Evolutionary conservation across 805 yeast genomes (phyloP), one percentile per base, ranked within the genome.

Genomic region (Ogataea minuta): DNA sequence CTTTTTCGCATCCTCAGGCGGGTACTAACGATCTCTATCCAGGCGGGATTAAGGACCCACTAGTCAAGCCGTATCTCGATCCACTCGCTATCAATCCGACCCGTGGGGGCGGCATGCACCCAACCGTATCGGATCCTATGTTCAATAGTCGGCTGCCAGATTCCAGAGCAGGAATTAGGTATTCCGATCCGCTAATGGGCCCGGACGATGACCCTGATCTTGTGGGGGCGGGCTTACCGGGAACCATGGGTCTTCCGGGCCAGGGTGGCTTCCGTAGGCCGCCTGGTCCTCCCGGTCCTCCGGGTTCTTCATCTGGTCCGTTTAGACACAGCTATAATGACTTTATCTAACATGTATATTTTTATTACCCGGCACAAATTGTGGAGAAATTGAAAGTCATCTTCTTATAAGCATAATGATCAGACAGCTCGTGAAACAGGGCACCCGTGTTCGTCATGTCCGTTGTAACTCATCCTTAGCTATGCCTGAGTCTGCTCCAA

Each of bases 11-110:
- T 16, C 46, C 66, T 0, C 31, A 31, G 7, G 65, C 74, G 26
- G 84, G 84, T 0, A 72, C 68, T 23, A 53, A 65, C 9, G 84
- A 79, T 52, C 57, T 76, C 29, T 64, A 72, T 43, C 83, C 82
- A 49, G 63, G 44, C 54, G 59, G 59, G 8, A 36, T 45, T 12
- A 56, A 59, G 38, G 53, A 71, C 36, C 81, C 81, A 3, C 46
- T 50, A 2, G 44, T 74, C 46, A 58, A 57, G 40, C 75, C 77
- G 1, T 67, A 49, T 30, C 26, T 71, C 4, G 78, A 72, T 47
- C 78, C 78, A 3, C 46, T 57, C 6, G 39, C 49, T 3, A 34
- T 44, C 0, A 38, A 44, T 21, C 12, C 37, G 3, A 17, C 38
- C 13, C 51, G 47, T 9, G 61, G 56, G 20, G 76, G 77, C 10